These are phyloP conservation scores for Apostasia shenzhenica DNA, from an alignment of 106 monocot genomes.

Conservation along the genomic window DNA sequence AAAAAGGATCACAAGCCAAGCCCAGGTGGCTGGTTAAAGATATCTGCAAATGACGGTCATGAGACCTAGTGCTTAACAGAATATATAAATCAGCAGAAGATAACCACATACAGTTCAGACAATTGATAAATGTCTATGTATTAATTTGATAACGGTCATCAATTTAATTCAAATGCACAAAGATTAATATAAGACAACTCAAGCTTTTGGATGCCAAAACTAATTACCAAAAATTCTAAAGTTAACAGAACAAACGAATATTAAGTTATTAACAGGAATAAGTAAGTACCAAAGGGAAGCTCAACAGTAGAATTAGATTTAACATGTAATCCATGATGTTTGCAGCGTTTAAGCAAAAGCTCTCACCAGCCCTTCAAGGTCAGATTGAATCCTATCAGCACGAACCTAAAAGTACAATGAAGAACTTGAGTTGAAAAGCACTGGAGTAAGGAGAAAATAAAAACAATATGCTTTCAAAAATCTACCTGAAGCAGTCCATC, in stretches of 20 bases:
- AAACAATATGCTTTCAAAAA: slow-evolving; percentile 1
- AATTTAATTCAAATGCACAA: no score
- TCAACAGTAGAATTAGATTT: slow-evolving; percentile 76
- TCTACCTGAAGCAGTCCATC: slow-evolving; percentile 80
- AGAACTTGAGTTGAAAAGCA: slow-evolving; percentile 11
- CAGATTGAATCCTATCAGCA: slow-evolving; percentile 72
- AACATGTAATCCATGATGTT: slow-evolving; percentile 65
- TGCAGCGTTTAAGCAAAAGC: slow-evolving; percentile 72
- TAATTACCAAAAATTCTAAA: no score
- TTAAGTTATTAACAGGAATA: background rate
- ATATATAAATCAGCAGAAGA: no score
- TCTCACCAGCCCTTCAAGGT: slow-evolving; percentile 81
- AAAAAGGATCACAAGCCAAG: no score
- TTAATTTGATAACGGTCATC: no score
- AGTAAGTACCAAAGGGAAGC: slow-evolving; percentile 80
- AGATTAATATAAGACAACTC: no score
- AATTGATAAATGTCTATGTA: no score
- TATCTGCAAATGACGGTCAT: no score
- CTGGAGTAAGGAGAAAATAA: background rate
- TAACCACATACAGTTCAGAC: no score
- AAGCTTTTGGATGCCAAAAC: no score
- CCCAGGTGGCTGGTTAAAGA: no score
- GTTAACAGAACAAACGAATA: background rate
- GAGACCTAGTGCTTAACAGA: no score
- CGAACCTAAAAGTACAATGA: slow-evolving; percentile 44